Evolutionary conservation across 2,329 filamentous ascomycete species (phyloP).

Genomic region (Stachybotrys echinatus): DNA sequence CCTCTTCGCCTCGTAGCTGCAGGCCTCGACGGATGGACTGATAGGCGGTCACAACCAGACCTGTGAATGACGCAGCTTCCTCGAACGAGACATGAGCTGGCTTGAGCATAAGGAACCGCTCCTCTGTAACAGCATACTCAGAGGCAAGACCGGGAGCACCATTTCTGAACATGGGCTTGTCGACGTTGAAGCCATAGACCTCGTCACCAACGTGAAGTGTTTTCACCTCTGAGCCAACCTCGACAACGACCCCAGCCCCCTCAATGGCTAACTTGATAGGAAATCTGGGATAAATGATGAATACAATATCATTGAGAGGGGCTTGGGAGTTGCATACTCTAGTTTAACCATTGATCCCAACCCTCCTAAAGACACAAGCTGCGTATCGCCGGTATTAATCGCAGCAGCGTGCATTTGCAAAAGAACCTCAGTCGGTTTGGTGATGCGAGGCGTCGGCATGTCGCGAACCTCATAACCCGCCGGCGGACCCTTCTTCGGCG

Average conservation of each 20-base stretch:
- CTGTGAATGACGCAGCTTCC: constrained; percentile 29
- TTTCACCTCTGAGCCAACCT: constrained; percentile 19
- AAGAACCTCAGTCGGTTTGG: constrained; percentile 35
- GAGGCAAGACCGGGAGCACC: constrained; percentile 26
- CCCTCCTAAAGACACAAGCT: constrained; percentile 18
- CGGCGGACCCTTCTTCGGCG: constrained; percentile 31
- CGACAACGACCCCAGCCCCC: constrained; percentile 26
- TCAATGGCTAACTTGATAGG: constrained; percentile 20
- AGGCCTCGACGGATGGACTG: constrained; percentile 37
- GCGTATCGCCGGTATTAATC: constrained; percentile 29
- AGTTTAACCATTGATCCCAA: constrained; percentile 16
- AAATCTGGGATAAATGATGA: constrained; percentile 12
- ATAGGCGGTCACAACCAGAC: constrained; percentile 34
- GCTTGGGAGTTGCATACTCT: constrained; percentile 15
- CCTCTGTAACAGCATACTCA: constrained; percentile 32
- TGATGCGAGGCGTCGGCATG: constrained; percentile 38
- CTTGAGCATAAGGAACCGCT: constrained; percentile 27
- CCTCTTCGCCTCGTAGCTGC: constrained; percentile 25
- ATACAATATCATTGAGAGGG: background rate
- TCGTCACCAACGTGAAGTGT: constrained; percentile 25
- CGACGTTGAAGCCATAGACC: constrained; percentile 31
- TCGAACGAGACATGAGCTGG: constrained; percentile 24
- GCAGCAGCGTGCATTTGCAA: constrained; percentile 30
- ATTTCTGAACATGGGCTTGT: constrained; percentile 28
- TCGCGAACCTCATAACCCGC: constrained; percentile 31